These are phyloP conservation scores for Neoarthrinium moseri DNA, from an alignment of 2,329 filamentous ascomycete genomes.

Conservation along the genomic window DNA sequence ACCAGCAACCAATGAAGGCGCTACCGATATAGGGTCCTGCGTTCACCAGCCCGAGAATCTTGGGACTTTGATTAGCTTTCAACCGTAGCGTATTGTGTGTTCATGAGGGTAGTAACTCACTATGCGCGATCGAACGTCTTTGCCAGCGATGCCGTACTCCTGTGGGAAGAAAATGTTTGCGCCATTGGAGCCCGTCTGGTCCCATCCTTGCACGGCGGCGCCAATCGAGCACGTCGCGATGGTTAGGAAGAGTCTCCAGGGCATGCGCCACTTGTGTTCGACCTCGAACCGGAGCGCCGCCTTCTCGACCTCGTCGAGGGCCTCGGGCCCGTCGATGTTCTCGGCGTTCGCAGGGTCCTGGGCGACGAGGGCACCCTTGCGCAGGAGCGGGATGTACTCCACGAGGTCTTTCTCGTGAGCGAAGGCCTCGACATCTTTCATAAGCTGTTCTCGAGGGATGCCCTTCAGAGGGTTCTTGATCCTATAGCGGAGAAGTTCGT, in stretches of 20 bases:
- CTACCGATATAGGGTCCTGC: constrained; percentile 41
- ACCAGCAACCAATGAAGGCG: constrained; percentile 54
- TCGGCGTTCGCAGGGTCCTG: constrained; percentile 67
- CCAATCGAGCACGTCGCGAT: constrained; percentile 68
- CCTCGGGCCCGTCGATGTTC: constrained; percentile 52
- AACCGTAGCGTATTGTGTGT: no score
- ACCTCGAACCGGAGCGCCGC: constrained; percentile 59
- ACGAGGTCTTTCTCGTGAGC: constrained; percentile 57
- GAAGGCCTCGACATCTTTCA: constrained; percentile 58
- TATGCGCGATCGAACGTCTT: constrained; percentile 22
- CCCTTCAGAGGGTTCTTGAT: constrained; percentile 47
- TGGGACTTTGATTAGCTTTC: no score
- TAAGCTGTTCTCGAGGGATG: constrained; percentile 50
- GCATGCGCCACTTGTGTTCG: constrained; percentile 67
- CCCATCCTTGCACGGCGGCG: constrained; percentile 70
- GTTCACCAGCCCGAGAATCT: constrained; percentile 60
- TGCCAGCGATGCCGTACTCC: constrained; percentile 47
- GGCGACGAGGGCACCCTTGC: constrained; percentile 71
- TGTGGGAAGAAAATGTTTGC: constrained; percentile 61
- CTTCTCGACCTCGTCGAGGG: constrained; percentile 60
- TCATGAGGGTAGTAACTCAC: constrained; percentile 18
- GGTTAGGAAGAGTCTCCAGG: constrained; percentile 62
- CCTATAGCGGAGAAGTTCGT: constrained; percentile 26
- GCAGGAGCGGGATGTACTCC: constrained; percentile 57
- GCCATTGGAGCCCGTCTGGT: constrained; percentile 63